A percentile compares a stretch with the other conserved stretches of the same genome.
Conservation (phyloP, 345 rosid species). For the Citrus maxima region DNA sequence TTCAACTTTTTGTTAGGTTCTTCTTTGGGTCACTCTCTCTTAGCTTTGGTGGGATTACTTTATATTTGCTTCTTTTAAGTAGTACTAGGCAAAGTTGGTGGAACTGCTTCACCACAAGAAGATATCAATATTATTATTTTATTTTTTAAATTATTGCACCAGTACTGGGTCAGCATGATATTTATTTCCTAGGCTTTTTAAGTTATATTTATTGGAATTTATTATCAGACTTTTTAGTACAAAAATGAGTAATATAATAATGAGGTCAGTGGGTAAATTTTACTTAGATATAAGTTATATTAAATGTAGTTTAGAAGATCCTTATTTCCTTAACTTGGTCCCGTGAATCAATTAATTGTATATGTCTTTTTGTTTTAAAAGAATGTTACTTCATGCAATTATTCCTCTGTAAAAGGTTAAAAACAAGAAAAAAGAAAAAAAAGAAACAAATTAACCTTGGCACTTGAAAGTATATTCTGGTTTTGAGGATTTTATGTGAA, state of each 20-base stretch:
- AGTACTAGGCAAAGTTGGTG: not conserved
- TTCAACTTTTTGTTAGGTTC: not conserved
- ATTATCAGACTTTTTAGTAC: too few relatives aligned
- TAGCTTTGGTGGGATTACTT: not conserved
- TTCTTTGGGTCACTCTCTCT: not conserved
- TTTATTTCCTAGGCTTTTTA: too few relatives aligned
- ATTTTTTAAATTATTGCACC: not conserved
- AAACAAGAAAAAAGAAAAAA: too few relatives aligned
- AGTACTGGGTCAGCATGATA: too few relatives aligned
- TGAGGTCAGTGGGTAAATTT: too few relatives aligned
- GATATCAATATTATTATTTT: not conserved
- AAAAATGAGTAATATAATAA: too few relatives aligned
- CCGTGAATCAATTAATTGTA: not conserved
- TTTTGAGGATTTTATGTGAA: not conserved
- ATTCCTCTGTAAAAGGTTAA: too few relatives aligned
- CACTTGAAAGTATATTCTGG: not conserved
- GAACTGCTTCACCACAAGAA: not conserved
- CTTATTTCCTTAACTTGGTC: too few relatives aligned
- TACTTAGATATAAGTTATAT: too few relatives aligned
- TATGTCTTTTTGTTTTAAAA: not conserved
- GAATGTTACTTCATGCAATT: too few relatives aligned
- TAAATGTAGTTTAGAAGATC: too few relatives aligned
- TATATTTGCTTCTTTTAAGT: not conserved
- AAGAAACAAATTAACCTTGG: not conserved
- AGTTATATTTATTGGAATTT: too few relatives aligned